These are phyloP conservation scores for Chloranthus sessilifolius DNA, from an alignment of 164 flowering plant genomes.

Conservation along the genomic window DNA sequence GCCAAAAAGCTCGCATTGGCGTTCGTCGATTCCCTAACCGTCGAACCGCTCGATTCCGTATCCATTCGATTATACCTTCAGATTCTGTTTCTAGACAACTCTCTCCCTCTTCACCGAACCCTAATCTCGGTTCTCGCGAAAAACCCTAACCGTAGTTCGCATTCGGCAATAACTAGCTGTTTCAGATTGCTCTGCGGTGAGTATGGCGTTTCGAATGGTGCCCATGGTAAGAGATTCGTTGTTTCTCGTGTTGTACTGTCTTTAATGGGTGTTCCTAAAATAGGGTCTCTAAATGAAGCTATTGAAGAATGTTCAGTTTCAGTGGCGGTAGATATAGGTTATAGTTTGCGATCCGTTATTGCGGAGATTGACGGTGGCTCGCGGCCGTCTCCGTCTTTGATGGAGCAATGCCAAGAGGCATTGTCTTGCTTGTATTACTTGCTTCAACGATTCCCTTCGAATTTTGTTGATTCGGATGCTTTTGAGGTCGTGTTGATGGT, in stretches of 20 bases:
- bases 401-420: conserved; percentile 98
- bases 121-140: conserved; percentile 58
- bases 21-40: conserved; percentile 41
- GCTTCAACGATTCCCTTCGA: conserved; percentile 77
- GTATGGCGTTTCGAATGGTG: conserved; percentile 35
- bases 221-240: conserved; percentile 54
- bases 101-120: conserved; percentile 69
- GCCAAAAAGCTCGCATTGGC: conserved; percentile 61
- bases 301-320: conserved; percentile 63
- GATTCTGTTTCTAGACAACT: conserved; percentile 75
- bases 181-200: conserved; percentile 55
- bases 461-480: conserved; percentile 33
- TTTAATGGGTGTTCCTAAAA: conserved; percentile 72
- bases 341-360: conserved; percentile 50
- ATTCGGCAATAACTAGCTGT: conserved; percentile 34
- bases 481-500: conserved; percentile 40
- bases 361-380: conserved; percentile 46
- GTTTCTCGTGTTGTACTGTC: conserved; percentile 72
- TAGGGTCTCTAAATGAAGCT: conserved; percentile 62
- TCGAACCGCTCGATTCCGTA: conserved; percentile 17
- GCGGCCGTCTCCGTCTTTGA: conserved; percentile 78
- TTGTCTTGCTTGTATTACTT: conserved; percentile 91
- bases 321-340: conserved; percentile 55
- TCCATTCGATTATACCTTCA: conserved; percentile 56
- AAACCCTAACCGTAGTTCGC: conserved; percentile 18